Conservation (phyloP, 2,329 filamentous ascomycete genomes). For the Colletotrichum karsti region DNA sequence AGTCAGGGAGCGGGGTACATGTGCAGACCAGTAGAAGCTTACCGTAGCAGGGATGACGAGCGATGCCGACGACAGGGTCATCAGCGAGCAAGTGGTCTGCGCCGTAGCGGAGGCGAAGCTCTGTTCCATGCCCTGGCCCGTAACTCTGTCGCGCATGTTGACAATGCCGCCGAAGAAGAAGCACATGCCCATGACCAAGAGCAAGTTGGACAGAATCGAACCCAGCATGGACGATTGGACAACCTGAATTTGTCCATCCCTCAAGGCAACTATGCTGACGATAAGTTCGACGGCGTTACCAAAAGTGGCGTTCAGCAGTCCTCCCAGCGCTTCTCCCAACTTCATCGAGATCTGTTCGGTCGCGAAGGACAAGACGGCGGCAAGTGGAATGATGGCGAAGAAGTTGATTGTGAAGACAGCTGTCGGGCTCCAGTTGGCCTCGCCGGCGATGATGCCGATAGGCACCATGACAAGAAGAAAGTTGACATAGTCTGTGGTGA, state of each 20-base stretch:
- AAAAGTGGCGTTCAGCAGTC: constrained; percentile 79
- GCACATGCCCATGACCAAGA: constrained; percentile 86
- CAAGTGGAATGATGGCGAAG: constrained; percentile 80
- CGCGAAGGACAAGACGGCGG: constrained; percentile 77
- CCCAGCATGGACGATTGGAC: constrained; percentile 99
- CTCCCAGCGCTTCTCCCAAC: constrained; percentile 78
- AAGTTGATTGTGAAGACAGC: constrained; percentile 82
- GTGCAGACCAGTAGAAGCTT: constrained; percentile 33
- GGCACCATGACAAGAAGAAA: constrained; percentile 78
- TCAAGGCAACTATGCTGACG: constrained; percentile 90
- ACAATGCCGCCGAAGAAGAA: constrained; percentile 79
- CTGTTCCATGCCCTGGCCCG: constrained; percentile 72
- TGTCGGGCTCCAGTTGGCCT: constrained; percentile 68
- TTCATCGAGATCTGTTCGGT: constrained; percentile 80
- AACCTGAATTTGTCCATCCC: constrained; percentile 87
- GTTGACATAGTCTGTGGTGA: constrained; percentile 66
- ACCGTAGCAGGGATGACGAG: constrained; percentile 81
- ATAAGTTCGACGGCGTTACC: constrained; percentile 84
- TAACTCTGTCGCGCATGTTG: constrained; percentile 60
- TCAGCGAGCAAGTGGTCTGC: constrained; percentile 78
- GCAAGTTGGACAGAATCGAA: constrained; percentile 92
- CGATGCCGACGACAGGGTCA: constrained; percentile 80
- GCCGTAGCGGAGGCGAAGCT: constrained; percentile 79
- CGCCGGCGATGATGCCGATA: constrained; percentile 74
- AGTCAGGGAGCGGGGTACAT: background rate